phyloP scores from a whole-genome alignment of 1,139 yeast genomes.

The Candida labiduridarum region DNA sequence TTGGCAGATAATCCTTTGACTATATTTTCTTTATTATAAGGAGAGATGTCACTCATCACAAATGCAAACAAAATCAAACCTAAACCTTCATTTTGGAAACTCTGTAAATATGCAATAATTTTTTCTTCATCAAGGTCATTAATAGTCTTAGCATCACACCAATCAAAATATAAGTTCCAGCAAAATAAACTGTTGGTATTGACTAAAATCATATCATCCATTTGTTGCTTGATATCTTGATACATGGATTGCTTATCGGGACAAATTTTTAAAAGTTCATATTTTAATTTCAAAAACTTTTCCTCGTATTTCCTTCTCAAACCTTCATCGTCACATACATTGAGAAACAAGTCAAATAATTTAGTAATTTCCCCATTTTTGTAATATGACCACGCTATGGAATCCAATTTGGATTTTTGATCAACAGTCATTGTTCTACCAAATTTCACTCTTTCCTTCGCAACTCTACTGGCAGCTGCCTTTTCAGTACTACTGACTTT shows the following conservation, averaged over 20 bases:
- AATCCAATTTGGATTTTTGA: constrained; percentile 37
- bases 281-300: constrained; percentile 56
- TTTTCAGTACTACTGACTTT: constrained; percentile 44
- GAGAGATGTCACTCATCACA: constrained; percentile 68
- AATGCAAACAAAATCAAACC: constrained; percentile 65
- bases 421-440: constrained; percentile 37
- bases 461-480: constrained; percentile 27
- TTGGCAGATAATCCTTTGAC: constrained; percentile 16
- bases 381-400: constrained; percentile 53
- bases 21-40: constrained; percentile 42
- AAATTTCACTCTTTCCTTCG: constrained; percentile 43
- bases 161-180: constrained; percentile 79
- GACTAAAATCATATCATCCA: constrained; percentile 74
- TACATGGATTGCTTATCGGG: constrained; percentile 41
- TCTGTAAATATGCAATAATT: constrained; percentile 51
- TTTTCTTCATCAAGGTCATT: constrained; percentile 49
- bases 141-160: constrained; percentile 61
- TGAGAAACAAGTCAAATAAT: constrained; percentile 59
- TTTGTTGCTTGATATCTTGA: constrained; percentile 54
- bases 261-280: constrained; percentile 50
- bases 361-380: constrained; percentile 51
- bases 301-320: constrained; percentile 63
- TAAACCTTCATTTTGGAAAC: constrained; percentile 64
- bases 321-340: constrained; percentile 64
- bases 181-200: constrained; percentile 62